phyloP scores from a whole-genome alignment of 202 grass and related monocot species.

The Musa balbisiana region DNA sequence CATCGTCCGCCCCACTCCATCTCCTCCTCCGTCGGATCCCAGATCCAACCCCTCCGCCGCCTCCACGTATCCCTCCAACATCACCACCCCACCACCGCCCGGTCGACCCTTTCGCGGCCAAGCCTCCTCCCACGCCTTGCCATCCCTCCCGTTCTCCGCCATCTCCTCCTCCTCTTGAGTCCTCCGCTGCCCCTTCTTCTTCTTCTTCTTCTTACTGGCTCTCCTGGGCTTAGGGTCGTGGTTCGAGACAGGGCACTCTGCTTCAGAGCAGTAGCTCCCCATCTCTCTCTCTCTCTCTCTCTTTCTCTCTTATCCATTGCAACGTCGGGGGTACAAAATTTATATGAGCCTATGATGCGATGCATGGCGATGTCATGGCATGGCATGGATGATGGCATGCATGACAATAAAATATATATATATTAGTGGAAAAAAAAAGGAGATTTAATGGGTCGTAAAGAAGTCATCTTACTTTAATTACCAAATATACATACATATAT shows the following conservation, averaged over 20 bases:
- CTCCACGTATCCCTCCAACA: slow-evolving; percentile 48
- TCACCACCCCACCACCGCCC: slow-evolving; percentile 31
- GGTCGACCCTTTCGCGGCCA: not conserved
- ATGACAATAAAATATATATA: too few species aligned
- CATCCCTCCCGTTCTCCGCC: not conserved
- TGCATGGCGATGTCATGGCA: not conserved
- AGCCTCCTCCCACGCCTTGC: not conserved
- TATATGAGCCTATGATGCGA: not conserved
- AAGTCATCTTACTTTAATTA: too few species aligned
- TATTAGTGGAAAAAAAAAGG: too few species aligned
- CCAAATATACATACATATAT: too few species aligned
- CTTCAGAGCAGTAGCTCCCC: not conserved
- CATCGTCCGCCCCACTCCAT: slow-evolving; percentile 35
- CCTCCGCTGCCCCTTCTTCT: not conserved
- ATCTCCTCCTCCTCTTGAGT: not conserved
- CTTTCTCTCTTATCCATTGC: not conserved
- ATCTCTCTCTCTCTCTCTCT: not conserved
- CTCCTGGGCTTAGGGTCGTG: not conserved
- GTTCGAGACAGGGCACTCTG: not conserved
- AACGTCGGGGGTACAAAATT: not conserved
- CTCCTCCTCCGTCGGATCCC: slow-evolving; percentile 16
- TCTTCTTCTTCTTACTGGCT: not conserved
- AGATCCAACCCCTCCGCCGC: slow-evolving; percentile 4
- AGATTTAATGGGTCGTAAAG: too few species aligned
- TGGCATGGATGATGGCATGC: not conserved